These are phyloP conservation scores for Strigomonas galati DNA, from an alignment of 208 protist genomes.

Conservation along the genomic window DNA sequence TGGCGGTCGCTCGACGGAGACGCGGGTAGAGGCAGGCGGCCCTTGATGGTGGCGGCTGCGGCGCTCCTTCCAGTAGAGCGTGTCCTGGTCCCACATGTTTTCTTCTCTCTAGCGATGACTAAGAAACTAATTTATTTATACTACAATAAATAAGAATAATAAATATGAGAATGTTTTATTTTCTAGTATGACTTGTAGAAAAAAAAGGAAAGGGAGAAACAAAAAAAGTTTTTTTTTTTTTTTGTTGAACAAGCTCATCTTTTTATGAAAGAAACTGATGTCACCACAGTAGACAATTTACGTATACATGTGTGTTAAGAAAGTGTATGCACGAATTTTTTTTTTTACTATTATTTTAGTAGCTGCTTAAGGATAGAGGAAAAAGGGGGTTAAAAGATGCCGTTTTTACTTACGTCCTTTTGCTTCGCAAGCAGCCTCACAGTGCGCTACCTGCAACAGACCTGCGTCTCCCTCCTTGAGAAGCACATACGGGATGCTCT, in stretches of 20 bases:
- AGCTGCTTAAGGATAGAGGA: not conserved
- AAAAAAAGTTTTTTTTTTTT: too few relatives aligned
- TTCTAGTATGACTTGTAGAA: too few relatives aligned
- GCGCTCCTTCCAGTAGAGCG: conserved; percentile 66
- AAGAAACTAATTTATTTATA: not conserved
- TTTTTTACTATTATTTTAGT: not conserved
- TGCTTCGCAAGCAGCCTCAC: too few relatives aligned
- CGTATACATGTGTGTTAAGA: not conserved
- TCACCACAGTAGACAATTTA: not conserved
- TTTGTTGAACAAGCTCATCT: too few relatives aligned
- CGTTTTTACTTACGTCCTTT: not conserved
- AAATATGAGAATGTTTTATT: too few relatives aligned
- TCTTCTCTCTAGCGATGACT: not conserved
- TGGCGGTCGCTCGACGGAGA: conserved; percentile 17
- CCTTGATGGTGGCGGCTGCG: conserved; percentile 26
- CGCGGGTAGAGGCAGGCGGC: not conserved
- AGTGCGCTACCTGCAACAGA: too few relatives aligned
- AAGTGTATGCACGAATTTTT: not conserved
- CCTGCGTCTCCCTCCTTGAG: too few relatives aligned
- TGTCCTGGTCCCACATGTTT: conserved; percentile 63
- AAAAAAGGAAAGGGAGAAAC: not conserved
- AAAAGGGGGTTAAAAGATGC: not conserved
- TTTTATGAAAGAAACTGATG: too few relatives aligned
- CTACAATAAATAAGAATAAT: too few relatives aligned
- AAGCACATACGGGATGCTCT: too few relatives aligned